Evolutionary conservation across 2,329 filamentous ascomycete genomes (phyloP).

Genomic region (Chaetothyriales sp.): DNA sequence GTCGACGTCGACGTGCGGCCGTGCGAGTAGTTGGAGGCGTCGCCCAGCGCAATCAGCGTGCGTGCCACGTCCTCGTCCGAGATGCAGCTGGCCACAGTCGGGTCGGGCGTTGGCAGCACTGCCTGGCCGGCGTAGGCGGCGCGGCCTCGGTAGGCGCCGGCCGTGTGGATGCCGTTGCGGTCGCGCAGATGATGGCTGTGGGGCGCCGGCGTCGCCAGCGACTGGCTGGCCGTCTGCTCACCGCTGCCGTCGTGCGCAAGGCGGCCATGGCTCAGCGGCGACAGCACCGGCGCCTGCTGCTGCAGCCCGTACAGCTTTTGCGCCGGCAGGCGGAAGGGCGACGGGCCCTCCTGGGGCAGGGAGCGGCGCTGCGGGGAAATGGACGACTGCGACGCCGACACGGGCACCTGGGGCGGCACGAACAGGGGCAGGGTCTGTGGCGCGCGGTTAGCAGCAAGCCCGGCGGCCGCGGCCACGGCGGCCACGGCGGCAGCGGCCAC

Average conservation of each 20-base stretch:
- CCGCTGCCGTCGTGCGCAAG: conserved; percentile 25
- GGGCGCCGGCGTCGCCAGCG: conserved; percentile 22
- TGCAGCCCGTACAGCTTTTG: conserved; percentile 58
- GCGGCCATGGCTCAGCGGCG: conserved; percentile 63
- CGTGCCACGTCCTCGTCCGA: conserved; percentile 97
- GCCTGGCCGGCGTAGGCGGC: conserved; percentile 34
- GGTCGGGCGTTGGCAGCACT: conserved; percentile 82
- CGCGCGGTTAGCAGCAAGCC: conserved; percentile 13
- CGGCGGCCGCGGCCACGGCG: no score
- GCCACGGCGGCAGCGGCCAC: conserved; percentile 27
- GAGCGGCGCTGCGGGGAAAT: conserved; percentile 80
- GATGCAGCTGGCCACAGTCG: conserved; percentile 92
- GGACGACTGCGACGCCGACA: conserved; percentile 92
- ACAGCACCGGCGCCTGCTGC: conserved; percentile 55
- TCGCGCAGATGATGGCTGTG: conserved; percentile 53
- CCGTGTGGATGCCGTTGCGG: conserved; percentile 27
- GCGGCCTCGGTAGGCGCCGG: conserved; percentile 38
- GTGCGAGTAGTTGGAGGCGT: conserved; percentile 85
- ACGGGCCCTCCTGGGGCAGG: conserved; percentile 57
- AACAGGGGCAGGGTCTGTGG: conserved; percentile 84
- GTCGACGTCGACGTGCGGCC: conserved; percentile 88
- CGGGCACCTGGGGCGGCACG: conserved; percentile 83
- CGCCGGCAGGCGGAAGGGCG: conserved; percentile 58
- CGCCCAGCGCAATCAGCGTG: conserved; percentile 89
- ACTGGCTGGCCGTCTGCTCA: conserved; percentile 9